phyloP scores from a whole-genome alignment of 192 early-diverging fungal species.

The Jimgerdemannia flammicorona region DNA sequence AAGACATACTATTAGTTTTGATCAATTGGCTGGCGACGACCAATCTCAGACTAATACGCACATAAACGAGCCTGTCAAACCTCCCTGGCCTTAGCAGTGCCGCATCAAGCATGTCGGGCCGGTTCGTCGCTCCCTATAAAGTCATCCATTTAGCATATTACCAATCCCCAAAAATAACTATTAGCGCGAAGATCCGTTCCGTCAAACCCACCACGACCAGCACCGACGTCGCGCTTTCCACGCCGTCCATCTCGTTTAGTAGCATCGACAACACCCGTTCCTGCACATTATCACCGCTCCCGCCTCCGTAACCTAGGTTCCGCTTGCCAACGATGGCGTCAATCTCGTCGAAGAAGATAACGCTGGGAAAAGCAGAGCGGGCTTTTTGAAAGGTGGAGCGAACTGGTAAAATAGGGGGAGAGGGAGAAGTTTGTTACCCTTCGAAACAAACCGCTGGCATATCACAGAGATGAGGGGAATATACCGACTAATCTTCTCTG shows the following conservation, averaged over 20 bases:
- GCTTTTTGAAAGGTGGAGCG: conserved; percentile 80
- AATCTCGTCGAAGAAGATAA: conserved; percentile 97
- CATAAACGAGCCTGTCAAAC: conserved; percentile 80
- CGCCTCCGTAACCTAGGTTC: conserved; percentile 45
- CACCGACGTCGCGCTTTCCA: conserved; percentile 66
- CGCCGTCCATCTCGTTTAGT: conserved; percentile 90
- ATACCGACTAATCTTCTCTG: conserved; percentile 63
- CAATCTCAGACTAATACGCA: conserved; percentile 18
- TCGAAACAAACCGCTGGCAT: background rate
- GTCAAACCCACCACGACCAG: conserved; percentile 64
- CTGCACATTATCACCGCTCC: conserved; percentile 69
- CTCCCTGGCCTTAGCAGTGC: conserved; percentile 81
- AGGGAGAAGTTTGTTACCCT: background rate
- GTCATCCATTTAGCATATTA: background rate
- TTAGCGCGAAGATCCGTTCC: background rate
- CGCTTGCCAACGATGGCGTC: conserved; percentile 95
- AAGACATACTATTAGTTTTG: no score
- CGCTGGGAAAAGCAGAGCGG: conserved; percentile 69
- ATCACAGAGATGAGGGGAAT: background rate
- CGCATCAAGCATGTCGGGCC: conserved; percentile 84
- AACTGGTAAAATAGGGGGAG: conserved; percentile 30
- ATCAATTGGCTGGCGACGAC: no score
- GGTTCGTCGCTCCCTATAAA: conserved; percentile 76
- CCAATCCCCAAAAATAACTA: background rate
- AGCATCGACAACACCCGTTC: conserved; percentile 75